Evolutionary conservation across 1,284 basidiomycete genomes (phyloP).

Genomic region (Xerocomus nothofagi): DNA sequence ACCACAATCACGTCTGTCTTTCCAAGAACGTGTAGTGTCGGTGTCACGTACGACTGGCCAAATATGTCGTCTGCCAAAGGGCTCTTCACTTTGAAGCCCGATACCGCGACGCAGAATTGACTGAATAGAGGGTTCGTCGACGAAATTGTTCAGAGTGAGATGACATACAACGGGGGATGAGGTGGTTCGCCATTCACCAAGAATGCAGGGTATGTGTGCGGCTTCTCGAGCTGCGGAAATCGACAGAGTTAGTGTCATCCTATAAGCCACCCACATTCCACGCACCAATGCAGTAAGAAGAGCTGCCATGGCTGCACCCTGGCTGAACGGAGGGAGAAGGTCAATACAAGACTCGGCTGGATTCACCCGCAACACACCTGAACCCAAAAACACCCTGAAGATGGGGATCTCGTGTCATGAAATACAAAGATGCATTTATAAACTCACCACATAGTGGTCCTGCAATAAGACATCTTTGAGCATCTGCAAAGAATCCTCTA

Average conservation of each 20-base stretch:
- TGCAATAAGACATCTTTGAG: slow-evolving; percentile 27
- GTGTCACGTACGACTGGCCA: slow-evolving; percentile 59
- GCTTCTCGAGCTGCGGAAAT: slow-evolving; percentile 28
- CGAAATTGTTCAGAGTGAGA: not conserved
- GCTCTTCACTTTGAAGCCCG: slow-evolving; percentile 64
- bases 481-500: slow-evolving; percentile 53
- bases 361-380: slow-evolving; percentile 43
- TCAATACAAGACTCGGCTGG: not conserved
- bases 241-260: not conserved
- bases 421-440: not conserved
- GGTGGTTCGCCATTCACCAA: slow-evolving; percentile 62
- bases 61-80: slow-evolving; percentile 56
- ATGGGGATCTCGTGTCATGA: not conserved
- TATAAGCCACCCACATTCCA: not conserved
- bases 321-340: slow-evolving; percentile 42
- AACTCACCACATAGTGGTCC: slow-evolving; percentile 57
- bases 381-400: slow-evolving; percentile 83
- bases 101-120: slow-evolving; percentile 66
- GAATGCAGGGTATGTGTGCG: slow-evolving; percentile 60
- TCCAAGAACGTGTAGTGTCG: slow-evolving; percentile 81
- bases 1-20: slow-evolving; percentile 79
- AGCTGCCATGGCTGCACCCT: slow-evolving; percentile 81
- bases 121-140: slow-evolving; percentile 35
- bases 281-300: slow-evolving; percentile 70
- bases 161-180: slow-evolving; percentile 66